phyloP scores from a whole-genome alignment of 1,284 basidiomycete genomes.

The Pholiota adiposa region DNA sequence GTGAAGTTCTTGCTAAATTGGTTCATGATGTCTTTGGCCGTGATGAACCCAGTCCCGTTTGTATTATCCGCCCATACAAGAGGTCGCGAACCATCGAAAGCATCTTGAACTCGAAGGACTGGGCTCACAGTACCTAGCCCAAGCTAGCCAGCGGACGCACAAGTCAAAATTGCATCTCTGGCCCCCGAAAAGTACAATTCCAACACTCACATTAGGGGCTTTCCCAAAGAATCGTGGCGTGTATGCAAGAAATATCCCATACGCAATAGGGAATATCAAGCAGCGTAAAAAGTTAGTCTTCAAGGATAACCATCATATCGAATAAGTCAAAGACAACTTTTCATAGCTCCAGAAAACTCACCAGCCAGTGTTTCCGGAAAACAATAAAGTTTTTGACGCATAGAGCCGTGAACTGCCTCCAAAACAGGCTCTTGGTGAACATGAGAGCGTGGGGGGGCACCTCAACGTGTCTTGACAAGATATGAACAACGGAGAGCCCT shows the following conservation, averaged over 20 bases:
- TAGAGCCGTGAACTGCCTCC: constrained; percentile 63
- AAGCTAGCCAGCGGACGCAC: constrained; percentile 44
- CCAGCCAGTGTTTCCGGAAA: constrained; percentile 76
- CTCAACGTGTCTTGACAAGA: not conserved
- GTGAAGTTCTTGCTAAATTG: constrained; percentile 23
- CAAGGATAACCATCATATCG: not conserved
- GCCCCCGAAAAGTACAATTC: not conserved
- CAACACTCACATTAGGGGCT: constrained; percentile 56
- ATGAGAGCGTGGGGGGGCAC: not conserved
- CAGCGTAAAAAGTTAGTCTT: constrained; percentile 68
- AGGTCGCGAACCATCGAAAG: constrained; percentile 52
- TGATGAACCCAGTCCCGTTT: constrained; percentile 46
- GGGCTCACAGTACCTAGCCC: constrained; percentile 64
- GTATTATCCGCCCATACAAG: constrained; percentile 71
- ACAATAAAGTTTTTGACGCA: not conserved
- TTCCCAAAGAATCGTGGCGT: constrained; percentile 51
- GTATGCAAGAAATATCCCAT: constrained; percentile 71
- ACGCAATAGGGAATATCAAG: constrained; percentile 68
- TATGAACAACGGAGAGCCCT: not conserved
- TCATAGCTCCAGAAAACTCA: constrained; percentile 67
- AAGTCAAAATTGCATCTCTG: constrained; percentile 1
- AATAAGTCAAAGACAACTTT: constrained; percentile 32
- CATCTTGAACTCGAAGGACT: constrained; percentile 43
- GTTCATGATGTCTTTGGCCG: constrained; percentile 33
- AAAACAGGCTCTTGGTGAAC: constrained; percentile 40